phyloP scores from a whole-genome alignment of 2,329 filamentous ascomycete genomes.

The Aspergillus neoniger region DNA sequence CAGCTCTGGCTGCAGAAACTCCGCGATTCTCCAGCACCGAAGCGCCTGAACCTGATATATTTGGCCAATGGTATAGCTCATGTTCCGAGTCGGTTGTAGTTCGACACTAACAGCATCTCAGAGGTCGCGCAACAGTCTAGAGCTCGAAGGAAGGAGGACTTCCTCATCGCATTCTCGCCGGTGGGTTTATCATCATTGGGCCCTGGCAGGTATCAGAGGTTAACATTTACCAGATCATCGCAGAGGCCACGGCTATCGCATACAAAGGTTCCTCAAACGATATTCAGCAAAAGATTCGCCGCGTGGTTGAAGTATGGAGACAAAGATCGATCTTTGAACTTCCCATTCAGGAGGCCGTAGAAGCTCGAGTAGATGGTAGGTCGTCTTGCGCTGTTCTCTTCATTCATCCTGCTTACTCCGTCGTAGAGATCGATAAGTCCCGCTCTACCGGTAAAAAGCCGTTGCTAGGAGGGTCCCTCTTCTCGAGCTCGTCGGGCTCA shows the following conservation, averaged over 20 bases:
- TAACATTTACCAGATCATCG: slow-evolving; percentile 63
- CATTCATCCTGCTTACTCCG: slow-evolving; percentile 10
- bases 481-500: slow-evolving; percentile 58
- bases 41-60: slow-evolving; percentile 88
- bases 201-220: background rate
- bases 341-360: slow-evolving; percentile 77
- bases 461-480: slow-evolving; percentile 69
- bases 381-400: background rate
- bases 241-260: slow-evolving; percentile 83
- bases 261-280: slow-evolving; percentile 88
- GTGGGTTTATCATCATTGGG: slow-evolving; percentile 36
- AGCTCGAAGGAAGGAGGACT: slow-evolving; percentile 87
- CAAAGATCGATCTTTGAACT: slow-evolving; percentile 80
- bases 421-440: slow-evolving; percentile 57
- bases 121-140: slow-evolving; percentile 97
- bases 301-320: slow-evolving; percentile 94
- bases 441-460: slow-evolving; percentile 56
- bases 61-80: slow-evolving; percentile 80
- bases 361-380: slow-evolving; percentile 75
- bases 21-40: slow-evolving; percentile 81
- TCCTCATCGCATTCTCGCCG: slow-evolving; percentile 86
- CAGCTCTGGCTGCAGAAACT: slow-evolving; percentile 88
- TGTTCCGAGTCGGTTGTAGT: background rate
- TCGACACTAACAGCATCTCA: slow-evolving; percentile 42
- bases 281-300: slow-evolving; percentile 80